Evolutionary conservation across 805 yeast genomes (phyloP), one percentile per base, ranked within the genome.

Genomic region (Lipomyces sp.): DNA sequence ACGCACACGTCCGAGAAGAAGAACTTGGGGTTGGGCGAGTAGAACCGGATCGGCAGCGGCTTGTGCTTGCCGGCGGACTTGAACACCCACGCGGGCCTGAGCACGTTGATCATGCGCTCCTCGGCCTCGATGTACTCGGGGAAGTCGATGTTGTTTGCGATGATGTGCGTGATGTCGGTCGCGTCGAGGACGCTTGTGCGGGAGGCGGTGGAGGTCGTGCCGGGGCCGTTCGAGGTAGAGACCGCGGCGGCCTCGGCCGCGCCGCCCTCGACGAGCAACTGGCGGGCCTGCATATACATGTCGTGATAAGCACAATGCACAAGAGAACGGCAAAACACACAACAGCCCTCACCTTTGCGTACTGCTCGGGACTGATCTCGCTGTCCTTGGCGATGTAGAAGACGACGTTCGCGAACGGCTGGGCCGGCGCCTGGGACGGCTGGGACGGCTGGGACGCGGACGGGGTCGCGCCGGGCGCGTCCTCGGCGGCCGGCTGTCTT

Each of bases 11-110:
- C 76, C 53, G 80, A 81, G 63, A 91, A 72, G 55, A 86, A 77
- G 51, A 77, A 80, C 26, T 71, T 71, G 7, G 86, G 84, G 62
- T 84, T 84, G 0, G 96, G 95, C 14, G 86, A 80, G 65, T 77
- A 89, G 1, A 77, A 74, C 49, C 82, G 74, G 36, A 76, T 71
- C 4, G 84, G 79, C 24, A 74, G 71, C 13, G 75, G 64, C 47
- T 75, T 72, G 0, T 69, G 68, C 24, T 64, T 64, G 7, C 61
- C 61, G 0, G 74, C 61, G 2, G 83, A 76, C 34, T 76, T 80
- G 26, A 65, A 57, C 1, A 85, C 70, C 88, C 93, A 87, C 4
- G 70, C 64, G 0, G 81, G 74, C 0, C 77, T 75, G 14, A 86
- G 83, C 1, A 84, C 75, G 0, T 93, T 88, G 13, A 84, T 72